phyloP scores from a whole-genome alignment of 345 rosid species.

The Geranium brycei region DNA sequence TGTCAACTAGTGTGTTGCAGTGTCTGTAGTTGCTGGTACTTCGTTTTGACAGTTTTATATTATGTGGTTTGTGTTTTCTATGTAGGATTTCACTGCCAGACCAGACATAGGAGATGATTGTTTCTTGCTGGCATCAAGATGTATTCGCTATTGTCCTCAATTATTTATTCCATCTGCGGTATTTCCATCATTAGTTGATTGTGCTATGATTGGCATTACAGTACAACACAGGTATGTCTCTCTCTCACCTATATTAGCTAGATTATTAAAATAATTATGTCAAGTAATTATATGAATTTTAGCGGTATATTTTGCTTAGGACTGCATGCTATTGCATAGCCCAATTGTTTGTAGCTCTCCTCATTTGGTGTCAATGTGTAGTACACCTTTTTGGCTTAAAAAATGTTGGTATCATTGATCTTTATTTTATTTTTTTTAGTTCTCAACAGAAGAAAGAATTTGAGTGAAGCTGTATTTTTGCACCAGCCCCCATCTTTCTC shows the following conservation, averaged over 20 bases:
- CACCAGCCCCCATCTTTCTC: no score
- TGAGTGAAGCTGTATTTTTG: neutral
- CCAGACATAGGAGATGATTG: conserved; percentile 98
- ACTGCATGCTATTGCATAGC: no score
- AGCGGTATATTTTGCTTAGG: no score
- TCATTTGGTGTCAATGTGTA: neutral
- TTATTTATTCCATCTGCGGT: conserved; percentile 66
- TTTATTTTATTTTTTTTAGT: neutral
- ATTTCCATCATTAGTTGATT: conserved; percentile 71
- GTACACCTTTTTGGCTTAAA: neutral
- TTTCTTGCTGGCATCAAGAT: conserved; percentile 85
- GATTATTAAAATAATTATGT: no score
- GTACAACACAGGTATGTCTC: conserved; percentile 78
- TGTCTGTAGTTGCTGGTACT: no score
- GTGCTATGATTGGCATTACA: conserved; percentile 73
- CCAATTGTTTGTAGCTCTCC: neutral
- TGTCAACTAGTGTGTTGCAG: conserved; percentile 2
- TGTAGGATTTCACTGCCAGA: conserved; percentile 84
- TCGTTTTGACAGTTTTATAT: no score
- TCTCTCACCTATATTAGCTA: neutral
- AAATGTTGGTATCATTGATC: neutral
- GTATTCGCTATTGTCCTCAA: conserved; percentile 92
- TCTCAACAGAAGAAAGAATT: neutral
- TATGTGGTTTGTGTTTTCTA: neutral
- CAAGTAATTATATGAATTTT: no score